Evolutionary conservation across 169 alveolate genomes (phyloP).

Genomic region (Condylostoma magnum): DNA sequence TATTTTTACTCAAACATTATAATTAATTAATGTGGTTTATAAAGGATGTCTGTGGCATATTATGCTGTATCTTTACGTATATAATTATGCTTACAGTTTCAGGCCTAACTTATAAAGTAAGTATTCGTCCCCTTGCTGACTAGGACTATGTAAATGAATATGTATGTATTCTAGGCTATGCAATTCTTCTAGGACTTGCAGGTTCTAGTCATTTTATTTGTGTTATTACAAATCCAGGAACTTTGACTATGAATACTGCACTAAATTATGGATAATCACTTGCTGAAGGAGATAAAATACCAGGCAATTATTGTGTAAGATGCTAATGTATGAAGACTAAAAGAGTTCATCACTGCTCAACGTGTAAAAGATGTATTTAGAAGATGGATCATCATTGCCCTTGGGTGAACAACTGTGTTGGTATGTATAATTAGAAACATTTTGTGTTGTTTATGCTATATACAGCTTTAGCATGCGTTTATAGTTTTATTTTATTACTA

Average conservation of each 20-base stretch:
- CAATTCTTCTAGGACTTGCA: not conserved
- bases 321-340: conserved; percentile 84
- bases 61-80: not conserved
- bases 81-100: conserved; percentile 2
- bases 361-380: conserved; percentile 90
- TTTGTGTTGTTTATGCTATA: conserved; percentile 54
- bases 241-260: not conserved
- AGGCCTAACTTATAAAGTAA: not conserved
- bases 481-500: conserved; percentile 1
- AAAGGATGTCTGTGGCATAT: conserved; percentile 11
- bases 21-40: conserved; percentile 27
- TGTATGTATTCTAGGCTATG: not conserved
- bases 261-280: not conserved
- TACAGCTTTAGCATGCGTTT: not conserved
- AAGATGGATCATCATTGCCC: conserved; percentile 97
- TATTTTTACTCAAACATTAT: no score
- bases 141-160: not conserved
- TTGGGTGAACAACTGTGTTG: conserved; percentile 91
- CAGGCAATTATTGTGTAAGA: conserved; percentile 46
- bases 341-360: conserved; percentile 91
- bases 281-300: not conserved
- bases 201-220: conserved; percentile 18
- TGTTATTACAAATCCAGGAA: conserved; percentile 24
- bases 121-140: not conserved
- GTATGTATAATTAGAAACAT: conserved; percentile 74